phyloP scores from a whole-genome alignment of 2,329 filamentous ascomycete species.

The Aspergillus persii region DNA sequence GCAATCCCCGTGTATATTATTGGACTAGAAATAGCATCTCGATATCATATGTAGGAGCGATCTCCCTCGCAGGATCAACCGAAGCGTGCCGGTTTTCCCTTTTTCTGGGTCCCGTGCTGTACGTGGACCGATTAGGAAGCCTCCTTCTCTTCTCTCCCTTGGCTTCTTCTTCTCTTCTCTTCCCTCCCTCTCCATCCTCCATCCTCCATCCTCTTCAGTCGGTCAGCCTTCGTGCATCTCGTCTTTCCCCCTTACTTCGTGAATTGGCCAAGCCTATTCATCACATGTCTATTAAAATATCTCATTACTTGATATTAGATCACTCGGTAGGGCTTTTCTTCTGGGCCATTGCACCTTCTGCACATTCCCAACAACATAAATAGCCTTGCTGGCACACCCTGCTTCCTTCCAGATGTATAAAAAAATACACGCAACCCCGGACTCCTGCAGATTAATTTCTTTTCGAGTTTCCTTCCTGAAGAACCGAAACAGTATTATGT shows the following conservation, averaged over 20 bases:
- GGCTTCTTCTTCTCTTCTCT: neutral
- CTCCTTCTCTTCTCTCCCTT: neutral
- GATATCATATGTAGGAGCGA: neutral
- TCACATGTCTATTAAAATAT: neutral
- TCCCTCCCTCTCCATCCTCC: neutral
- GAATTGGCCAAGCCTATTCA: neutral
- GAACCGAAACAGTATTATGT: constrained; percentile 1
- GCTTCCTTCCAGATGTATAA: neutral
- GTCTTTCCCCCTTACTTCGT: neutral
- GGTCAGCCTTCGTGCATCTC: neutral
- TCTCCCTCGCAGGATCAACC: neutral
- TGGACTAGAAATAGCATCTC: neutral
- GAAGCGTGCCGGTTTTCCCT: neutral
- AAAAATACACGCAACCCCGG: neutral
- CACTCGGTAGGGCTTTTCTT: neutral
- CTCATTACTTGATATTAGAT: neutral
- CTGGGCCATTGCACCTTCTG: neutral
- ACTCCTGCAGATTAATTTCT: neutral
- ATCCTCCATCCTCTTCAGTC: neutral
- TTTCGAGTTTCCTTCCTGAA: neutral
- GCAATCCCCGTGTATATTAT: neutral
- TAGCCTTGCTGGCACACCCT: neutral
- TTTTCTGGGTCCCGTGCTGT: neutral
- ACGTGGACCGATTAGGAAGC: neutral
- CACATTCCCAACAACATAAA: neutral